Evolutionary conservation across 1,139 yeast genomes (phyloP).

Genomic region (Suhomyces yuchorum): DNA sequence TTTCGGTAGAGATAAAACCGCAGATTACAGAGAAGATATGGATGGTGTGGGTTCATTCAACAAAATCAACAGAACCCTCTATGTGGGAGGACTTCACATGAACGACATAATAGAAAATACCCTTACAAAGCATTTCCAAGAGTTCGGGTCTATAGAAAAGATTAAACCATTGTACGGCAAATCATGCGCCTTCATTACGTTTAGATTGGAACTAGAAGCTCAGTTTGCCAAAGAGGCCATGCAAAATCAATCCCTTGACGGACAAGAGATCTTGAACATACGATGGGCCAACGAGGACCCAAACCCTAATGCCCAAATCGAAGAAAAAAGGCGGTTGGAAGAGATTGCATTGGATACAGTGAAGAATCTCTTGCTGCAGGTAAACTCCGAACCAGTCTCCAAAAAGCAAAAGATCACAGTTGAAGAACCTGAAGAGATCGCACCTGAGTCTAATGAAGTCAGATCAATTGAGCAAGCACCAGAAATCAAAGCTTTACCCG

Average conservation of each 20-base stretch:
- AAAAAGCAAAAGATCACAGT: constrained; percentile 9
- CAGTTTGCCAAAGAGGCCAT: constrained; percentile 95
- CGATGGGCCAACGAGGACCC: constrained; percentile 95
- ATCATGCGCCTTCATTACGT: constrained; percentile 81
- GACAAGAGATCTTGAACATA: constrained; percentile 65
- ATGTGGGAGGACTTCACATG: constrained; percentile 66
- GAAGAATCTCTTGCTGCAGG: constrained; percentile 26
- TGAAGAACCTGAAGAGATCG: constrained; percentile 7
- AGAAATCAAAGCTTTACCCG: not conserved
- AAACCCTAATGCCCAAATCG: constrained; percentile 63
- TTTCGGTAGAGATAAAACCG: constrained; percentile 87
- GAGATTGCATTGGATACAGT: constrained; percentile 40
- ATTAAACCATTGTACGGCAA: constrained; percentile 62
- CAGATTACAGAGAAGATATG: constrained; percentile 89
- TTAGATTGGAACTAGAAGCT: constrained; percentile 66
- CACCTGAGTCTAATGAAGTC: not conserved
- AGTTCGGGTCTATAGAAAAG: constrained; percentile 78
- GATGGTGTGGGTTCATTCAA: constrained; percentile 89
- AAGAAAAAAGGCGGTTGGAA: constrained; percentile 47
- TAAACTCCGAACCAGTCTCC: constrained; percentile 3
- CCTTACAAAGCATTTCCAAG: constrained; percentile 56
- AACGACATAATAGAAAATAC: constrained; percentile 30
- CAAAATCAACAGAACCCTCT: constrained; percentile 68
- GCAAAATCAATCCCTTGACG: constrained; percentile 73
- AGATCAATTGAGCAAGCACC: not conserved